A percentile compares a stretch with the other conserved stretches of the same genome.
Conservation (phyloP, 2,329 filamentous ascomycete species). For the Phaeosphaeriaceae sp. region DNA sequence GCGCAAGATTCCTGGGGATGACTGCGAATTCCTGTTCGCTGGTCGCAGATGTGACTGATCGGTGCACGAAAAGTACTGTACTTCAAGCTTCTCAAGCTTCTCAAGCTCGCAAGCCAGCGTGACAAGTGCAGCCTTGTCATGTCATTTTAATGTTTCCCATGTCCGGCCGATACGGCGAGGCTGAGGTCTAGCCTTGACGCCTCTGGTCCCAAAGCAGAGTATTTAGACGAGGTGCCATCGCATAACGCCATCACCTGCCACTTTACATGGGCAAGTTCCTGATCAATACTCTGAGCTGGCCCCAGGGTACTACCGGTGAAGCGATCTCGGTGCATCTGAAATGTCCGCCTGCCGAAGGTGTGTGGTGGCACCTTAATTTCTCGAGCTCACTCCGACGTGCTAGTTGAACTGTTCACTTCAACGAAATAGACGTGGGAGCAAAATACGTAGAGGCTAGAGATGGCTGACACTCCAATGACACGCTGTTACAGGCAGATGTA, state of each 20-base stretch:
- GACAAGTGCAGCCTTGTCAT: neutral
- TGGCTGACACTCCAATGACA: no score
- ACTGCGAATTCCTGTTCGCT: neutral
- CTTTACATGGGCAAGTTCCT: neutral
- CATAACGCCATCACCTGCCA: neutral
- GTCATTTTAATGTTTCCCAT: neutral
- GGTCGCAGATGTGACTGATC: neutral
- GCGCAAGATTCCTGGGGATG: neutral
- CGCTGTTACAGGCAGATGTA: no score
- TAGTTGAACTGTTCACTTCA: no score
- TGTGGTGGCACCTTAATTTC: no score
- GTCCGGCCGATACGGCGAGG: neutral
- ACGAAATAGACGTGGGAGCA: no score
- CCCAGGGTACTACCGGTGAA: neutral
- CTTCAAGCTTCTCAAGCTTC: neutral
- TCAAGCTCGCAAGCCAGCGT: neutral
- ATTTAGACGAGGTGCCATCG: neutral
- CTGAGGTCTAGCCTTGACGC: neutral
- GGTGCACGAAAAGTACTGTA: neutral
- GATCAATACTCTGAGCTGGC: neutral
- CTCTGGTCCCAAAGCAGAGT: neutral
- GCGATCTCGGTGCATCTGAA: neutral
- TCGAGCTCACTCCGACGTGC: no score
- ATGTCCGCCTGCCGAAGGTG: no score
- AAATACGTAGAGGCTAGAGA: no score